Conservation (phyloP, 176 grass and related monocot species). For the Microstegium vimineum region DNA sequence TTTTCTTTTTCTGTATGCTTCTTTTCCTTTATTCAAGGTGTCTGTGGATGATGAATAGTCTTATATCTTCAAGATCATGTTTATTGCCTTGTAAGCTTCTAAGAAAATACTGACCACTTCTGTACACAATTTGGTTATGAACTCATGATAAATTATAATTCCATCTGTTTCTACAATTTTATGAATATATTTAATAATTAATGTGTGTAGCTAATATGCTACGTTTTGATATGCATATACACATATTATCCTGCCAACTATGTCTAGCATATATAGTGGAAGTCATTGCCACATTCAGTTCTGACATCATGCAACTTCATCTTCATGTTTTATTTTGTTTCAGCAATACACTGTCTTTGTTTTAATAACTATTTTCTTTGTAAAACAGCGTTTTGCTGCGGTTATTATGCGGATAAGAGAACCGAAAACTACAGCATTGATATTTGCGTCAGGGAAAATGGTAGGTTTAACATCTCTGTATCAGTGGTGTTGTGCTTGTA, state of each 20-base stretch:
- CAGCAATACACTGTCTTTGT: neutral
- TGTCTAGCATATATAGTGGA: neutral
- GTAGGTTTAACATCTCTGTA: conserved; percentile 20
- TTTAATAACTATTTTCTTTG: conserved; percentile 4
- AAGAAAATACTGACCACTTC: neutral
- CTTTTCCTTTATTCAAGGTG: neutral
- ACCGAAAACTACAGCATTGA: conserved; percentile 95
- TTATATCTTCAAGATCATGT: neutral
- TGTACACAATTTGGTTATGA: neutral
- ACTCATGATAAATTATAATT: neutral
- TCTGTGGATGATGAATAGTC: neutral
- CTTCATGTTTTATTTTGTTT: neutral
- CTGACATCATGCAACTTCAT: neutral
- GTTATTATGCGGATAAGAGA: conserved; percentile 99
- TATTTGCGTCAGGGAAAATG: conserved; percentile 99
- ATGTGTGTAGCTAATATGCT: neutral
- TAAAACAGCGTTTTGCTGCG: conserved; percentile 74
- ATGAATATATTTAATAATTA: neutral
- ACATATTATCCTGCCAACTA: neutral
- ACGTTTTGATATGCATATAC: neutral
- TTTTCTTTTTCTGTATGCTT: neutral
- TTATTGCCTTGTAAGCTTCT: neutral
- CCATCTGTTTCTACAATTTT: neutral
- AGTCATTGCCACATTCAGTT: neutral
- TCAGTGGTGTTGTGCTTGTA: neutral